These are phyloP conservation scores for Chalaropsis ovoidea DNA, from an alignment of 2,329 filamentous ascomycete species.

Conservation along the genomic window DNA sequence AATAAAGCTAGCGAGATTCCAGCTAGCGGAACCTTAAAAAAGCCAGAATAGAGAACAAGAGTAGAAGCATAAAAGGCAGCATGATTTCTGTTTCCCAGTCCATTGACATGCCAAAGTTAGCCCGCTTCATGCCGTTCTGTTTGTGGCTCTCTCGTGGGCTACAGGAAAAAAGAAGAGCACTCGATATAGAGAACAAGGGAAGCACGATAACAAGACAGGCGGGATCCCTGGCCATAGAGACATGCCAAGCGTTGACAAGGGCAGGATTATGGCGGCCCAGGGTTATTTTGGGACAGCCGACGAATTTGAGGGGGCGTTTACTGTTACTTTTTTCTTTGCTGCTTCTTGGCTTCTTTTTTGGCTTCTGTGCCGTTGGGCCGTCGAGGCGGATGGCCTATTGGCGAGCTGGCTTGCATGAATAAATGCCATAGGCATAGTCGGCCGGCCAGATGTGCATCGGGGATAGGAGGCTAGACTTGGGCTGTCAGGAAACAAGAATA, in stretches of 20 bases:
- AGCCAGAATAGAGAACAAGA: not conserved
- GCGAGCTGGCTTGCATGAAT: no score
- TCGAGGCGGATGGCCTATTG: not conserved
- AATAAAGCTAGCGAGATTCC: no score
- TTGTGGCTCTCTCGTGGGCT: not conserved
- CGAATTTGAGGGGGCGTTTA: not conserved
- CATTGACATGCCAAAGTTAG: not conserved
- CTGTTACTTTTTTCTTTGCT: not conserved
- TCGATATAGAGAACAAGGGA: no score
- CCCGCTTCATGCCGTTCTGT: not conserved
- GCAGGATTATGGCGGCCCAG: not conserved
- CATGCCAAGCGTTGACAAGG: not conserved
- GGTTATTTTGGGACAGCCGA: conserved; percentile 13
- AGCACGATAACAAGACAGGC: not conserved
- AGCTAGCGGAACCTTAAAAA: not conserved
- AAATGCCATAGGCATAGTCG: no score
- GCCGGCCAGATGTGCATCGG: no score
- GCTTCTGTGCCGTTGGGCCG: conserved; percentile 9
- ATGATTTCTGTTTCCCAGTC: not conserved
- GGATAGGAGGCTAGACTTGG: no score
- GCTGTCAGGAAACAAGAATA: no score
- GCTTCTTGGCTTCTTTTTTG: conserved; percentile 1
- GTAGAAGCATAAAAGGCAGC: not conserved
- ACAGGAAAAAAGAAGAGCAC: no score
- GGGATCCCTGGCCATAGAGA: not conserved